Evolutionary conservation across 1,284 basidiomycete species (phyloP), one percentile per base, ranked within the genome.

Genomic region (Meripilus lineatus): DNA sequence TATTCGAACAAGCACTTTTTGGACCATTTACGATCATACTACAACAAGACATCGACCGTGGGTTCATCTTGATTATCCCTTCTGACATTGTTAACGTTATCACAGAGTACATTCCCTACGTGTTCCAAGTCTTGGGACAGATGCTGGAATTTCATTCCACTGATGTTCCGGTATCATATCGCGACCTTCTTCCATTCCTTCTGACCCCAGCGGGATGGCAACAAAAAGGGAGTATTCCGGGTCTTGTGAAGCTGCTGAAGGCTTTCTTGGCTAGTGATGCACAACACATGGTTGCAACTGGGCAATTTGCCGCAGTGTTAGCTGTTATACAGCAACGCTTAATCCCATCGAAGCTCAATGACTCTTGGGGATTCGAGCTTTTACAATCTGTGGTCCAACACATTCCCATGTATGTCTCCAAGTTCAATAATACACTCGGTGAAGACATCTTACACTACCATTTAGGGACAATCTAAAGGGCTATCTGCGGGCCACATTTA

Each of bases 91-190:
- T 22, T 41, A 18, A 40, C 38, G n/a, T 21, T 32, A 21, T 18
- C 25, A 10, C 61, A 92, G 95, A 98, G 68, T 99, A 97, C 62
- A 88, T 96, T 42, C 95, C 95, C 2, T 99, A 95, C 62, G 89
- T 92, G 41, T 98, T 99, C 75, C 96, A 99, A 62, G 82, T 99
- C 53, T 80, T 98, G 24, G 89, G 93, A 0, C 95, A 99, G 63
- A 92, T 99, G 75, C 83, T 99, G 28, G 90, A 94, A 54, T 70
- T 92, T 7, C 93, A 95, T 57, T 66, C 69, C 0, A 61, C 69
- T 1, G 66, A 69, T 21, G 71, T 96, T 6, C 93, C 95, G 0
- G 68, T 72, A 1, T 79, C 85, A 45, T 99, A 98, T 67, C 80
- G 83, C 26, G 69, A 75, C 15, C 72, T 99, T 4, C 73, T 98